Conservation (phyloP, 495 filamentous ascomycete genomes). For the Pyronema omphalodes region DNA sequence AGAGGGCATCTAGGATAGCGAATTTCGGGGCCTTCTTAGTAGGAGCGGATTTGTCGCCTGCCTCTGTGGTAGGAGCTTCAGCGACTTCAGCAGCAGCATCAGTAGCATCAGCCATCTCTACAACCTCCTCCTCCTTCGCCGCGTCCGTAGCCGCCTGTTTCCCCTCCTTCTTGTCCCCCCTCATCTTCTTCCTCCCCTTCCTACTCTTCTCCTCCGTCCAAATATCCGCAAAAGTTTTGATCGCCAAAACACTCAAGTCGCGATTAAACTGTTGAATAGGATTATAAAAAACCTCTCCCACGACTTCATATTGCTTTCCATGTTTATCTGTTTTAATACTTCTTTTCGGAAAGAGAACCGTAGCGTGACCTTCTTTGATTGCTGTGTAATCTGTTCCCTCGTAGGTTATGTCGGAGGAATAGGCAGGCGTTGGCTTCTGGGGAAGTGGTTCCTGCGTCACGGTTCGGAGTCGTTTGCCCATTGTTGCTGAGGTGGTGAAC, state of each 20-base stretch:
- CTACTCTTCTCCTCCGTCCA: conserved; percentile 33
- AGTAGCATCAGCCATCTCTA: background rate
- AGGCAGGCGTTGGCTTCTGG: conserved; percentile 12
- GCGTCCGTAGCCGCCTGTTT: conserved; percentile 22
- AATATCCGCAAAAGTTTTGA: conserved; percentile 65
- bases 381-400: conserved; percentile 41
- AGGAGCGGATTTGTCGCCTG: background rate
- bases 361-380: conserved; percentile 51
- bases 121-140: conserved; percentile 12
- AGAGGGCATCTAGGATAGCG: conserved; percentile 82
- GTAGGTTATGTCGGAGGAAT: conserved; percentile 13
- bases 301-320: conserved; percentile 29
- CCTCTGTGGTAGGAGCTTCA: background rate
- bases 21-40: conserved; percentile 31
- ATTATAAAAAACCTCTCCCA: conserved; percentile 84
- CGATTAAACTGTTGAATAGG: conserved; percentile 98
- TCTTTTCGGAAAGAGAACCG: conserved; percentile 37
- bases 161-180: conserved; percentile 20
- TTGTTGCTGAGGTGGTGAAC: conserved; percentile 9
- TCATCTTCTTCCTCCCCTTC: conserved; percentile 27
- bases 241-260: conserved; percentile 79
- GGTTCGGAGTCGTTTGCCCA: conserved; percentile 18
- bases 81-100: background rate
- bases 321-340: conserved; percentile 28
- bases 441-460: conserved; percentile 6